A percentile compares a stretch with the other conserved stretches of the same genome.
These are phyloP conservation scores for Alternaria angustiovoidea DNA, from an alignment of 2,329 filamentous ascomycete species.

Conservation along the genomic window DNA sequence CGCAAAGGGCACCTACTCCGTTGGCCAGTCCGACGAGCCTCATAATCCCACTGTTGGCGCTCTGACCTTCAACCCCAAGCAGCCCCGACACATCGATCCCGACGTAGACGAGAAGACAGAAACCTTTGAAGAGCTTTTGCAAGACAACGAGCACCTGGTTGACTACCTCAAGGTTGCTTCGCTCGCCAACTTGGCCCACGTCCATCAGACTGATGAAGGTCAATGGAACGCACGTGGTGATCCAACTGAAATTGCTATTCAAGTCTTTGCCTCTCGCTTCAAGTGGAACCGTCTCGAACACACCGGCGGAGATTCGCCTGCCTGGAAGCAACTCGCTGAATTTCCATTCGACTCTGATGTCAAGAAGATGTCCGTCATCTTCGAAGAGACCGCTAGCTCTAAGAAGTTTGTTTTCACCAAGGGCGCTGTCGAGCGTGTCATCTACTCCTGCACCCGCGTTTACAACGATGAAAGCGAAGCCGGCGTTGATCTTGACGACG, in stretches of 20 bases:
- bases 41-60: constrained; percentile 45
- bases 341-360: constrained; percentile 77
- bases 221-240: constrained; percentile 46
- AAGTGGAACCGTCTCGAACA: constrained; percentile 53
- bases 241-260: constrained; percentile 73
- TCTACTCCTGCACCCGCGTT: constrained; percentile 57
- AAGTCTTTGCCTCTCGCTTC: constrained; percentile 75
- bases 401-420: constrained; percentile 65
- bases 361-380: constrained; percentile 79
- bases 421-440: constrained; percentile 72
- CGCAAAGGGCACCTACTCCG: constrained; percentile 43
- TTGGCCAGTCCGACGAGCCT: constrained; percentile 40
- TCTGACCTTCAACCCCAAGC: constrained; percentile 38
- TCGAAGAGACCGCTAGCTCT: constrained; percentile 50
- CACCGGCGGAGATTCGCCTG: constrained; percentile 4
- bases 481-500: constrained; percentile 55
- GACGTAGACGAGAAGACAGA: constrained; percentile 37
- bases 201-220: constrained; percentile 4
- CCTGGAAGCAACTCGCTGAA: constrained; percentile 61
- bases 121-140: constrained; percentile 33
- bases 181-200: constrained; percentile 39
- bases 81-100: constrained; percentile 36
- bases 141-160: constrained; percentile 39
- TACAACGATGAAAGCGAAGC: constrained; percentile 61
- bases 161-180: constrained; percentile 46